Conservation (phyloP, 805 yeast species). For the Candida palmyrensis region DNA sequence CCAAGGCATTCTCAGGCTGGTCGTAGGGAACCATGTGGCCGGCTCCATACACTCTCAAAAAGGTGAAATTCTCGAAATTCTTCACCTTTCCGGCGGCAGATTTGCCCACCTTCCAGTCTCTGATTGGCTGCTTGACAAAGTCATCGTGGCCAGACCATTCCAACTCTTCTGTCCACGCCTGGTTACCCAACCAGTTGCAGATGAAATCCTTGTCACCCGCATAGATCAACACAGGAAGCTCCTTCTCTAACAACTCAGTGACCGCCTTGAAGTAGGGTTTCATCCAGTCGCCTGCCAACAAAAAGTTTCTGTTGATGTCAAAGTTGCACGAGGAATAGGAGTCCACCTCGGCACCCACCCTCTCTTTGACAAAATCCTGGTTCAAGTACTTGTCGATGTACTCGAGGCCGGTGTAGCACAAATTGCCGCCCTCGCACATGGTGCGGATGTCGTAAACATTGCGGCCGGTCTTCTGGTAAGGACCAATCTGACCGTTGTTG, state of each 20-base stretch:
- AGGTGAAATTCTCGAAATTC: conserved; percentile 68
- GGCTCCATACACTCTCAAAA: conserved; percentile 79
- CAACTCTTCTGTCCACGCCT: conserved; percentile 70
- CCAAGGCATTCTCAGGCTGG: conserved; percentile 73
- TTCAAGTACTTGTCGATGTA: conserved; percentile 79
- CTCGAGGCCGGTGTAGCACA: conserved; percentile 78
- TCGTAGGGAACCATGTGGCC: conserved; percentile 97
- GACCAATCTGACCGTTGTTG: conserved; percentile 75
- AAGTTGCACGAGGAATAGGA: conserved; percentile 70
- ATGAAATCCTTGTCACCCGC: conserved; percentile 95
- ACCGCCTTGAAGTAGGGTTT: conserved; percentile 66
- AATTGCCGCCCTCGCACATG: conserved; percentile 60
- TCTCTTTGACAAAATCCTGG: conserved; percentile 65
- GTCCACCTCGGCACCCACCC: conserved; percentile 89
- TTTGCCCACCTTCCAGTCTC: conserved; percentile 38
- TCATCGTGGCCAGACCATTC: conserved; percentile 56
- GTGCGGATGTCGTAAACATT: conserved; percentile 88
- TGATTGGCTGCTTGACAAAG: conserved; percentile 38
- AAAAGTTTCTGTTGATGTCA: conserved; percentile 73
- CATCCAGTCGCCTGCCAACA: conserved; percentile 88
- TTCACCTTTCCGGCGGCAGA: conserved; percentile 65
- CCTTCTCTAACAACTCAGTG: conserved; percentile 58
- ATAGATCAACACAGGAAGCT: conserved; percentile 75
- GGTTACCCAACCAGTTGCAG: conserved; percentile 90
- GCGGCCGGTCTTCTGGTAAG: conserved; percentile 78